Evolutionary conservation across 495 filamentous ascomycete genomes (phyloP).

Genomic region (Xylaria castorea): DNA sequence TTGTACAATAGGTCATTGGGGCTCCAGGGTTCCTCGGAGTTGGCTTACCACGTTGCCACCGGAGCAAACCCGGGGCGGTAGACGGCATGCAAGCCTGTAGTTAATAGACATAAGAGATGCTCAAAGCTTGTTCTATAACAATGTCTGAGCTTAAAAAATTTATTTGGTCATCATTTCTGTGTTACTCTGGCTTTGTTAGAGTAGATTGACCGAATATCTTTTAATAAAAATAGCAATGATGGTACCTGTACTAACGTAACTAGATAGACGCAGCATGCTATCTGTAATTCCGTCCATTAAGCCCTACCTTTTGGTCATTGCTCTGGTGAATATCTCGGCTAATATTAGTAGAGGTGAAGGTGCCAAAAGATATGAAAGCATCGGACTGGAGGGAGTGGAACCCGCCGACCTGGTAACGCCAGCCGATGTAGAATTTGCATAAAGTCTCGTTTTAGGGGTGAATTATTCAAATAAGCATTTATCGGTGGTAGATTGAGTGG

Average conservation of each 20-base stretch:
- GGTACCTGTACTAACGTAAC: background rate
- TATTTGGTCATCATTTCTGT: background rate
- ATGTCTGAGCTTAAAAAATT: background rate
- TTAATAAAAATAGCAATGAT: background rate
- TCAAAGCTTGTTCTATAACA: background rate
- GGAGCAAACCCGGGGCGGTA: slow-evolving; percentile 14
- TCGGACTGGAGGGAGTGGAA: background rate
- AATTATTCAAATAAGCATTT: background rate
- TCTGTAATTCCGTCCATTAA: background rate
- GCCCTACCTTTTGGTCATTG: background rate
- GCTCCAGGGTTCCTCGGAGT: slow-evolving; percentile 10
- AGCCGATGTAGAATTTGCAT: background rate
- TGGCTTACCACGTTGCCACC: slow-evolving; percentile 2
- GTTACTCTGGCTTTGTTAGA: background rate
- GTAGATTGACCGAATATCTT: background rate
- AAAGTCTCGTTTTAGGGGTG: background rate
- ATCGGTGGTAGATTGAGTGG: background rate
- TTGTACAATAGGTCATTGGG: slow-evolving; percentile 25
- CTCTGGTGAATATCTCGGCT: background rate
- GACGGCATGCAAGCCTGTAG: slow-evolving; percentile 25
- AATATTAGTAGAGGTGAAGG: background rate
- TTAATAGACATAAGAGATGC: slow-evolving; percentile 11
- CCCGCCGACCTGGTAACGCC: background rate
- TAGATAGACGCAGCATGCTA: background rate
- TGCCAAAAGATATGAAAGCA: background rate